phyloP scores from a whole-genome alignment of 129 eudicot species.

The Daucus carota region DH1_v3.0 NC_030382.2:41767001-41767500 shows the following conservation, averaged over 20 bases:
- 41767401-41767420: background rate
- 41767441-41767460: background rate
- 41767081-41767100: background rate
- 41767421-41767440: background rate
- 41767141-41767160: background rate
- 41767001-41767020: background rate
- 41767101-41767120: background rate
- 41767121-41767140: background rate
- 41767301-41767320: background rate
- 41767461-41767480: background rate
- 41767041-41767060: background rate
- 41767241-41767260: no score
- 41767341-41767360: no score
- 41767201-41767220: no score
- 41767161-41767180: background rate
- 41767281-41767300: background rate
- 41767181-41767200: no score
- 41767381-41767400: background rate
- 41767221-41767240: background rate
- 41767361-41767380: background rate
- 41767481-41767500: no score
- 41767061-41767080: slow-evolving; percentile 7
- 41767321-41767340: no score
- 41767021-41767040: background rate
- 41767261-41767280: background rate